These are phyloP conservation scores for Cynanchum wilfordii DNA, from an alignment of 257 asterid genomes.

Conservation along the genomic window DNA sequence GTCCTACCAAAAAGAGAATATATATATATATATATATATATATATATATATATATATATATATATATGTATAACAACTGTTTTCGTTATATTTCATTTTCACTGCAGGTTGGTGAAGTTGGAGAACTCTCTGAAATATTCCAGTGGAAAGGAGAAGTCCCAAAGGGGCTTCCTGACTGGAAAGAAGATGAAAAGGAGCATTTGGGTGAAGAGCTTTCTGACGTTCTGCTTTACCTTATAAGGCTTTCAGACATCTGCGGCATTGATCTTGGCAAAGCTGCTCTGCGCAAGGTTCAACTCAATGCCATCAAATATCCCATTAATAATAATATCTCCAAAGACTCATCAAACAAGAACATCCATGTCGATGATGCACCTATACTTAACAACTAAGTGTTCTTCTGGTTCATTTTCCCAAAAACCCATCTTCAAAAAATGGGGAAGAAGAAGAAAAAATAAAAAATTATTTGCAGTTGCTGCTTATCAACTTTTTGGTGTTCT, in stretches of 20 bases:
- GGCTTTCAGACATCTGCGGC: slow-evolving; percentile 37
- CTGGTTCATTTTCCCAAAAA: not conserved
- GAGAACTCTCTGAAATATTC: slow-evolving; percentile 39
- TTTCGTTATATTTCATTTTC: not conserved
- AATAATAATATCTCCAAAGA: slow-evolving; percentile 5
- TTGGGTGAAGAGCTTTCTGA: slow-evolving; percentile 39
- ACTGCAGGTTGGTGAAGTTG: slow-evolving; percentile 37
- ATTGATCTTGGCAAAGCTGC: slow-evolving; percentile 43
- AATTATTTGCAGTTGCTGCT: not conserved
- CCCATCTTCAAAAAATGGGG: too few species aligned
- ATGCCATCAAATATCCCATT: slow-evolving; percentile 34
- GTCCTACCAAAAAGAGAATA: not conserved
- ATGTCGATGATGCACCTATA: not conserved
- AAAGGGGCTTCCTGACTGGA: slow-evolving; percentile 38
- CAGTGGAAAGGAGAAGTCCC: slow-evolving; percentile 46
- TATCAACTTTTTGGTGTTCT: not conserved
- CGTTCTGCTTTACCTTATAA: slow-evolving; percentile 30
- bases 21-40: too few species aligned
- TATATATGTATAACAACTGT: too few species aligned
- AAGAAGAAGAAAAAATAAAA: too few species aligned
- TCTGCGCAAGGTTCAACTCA: slow-evolving; percentile 33
- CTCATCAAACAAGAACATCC: slow-evolving; percentile 7
- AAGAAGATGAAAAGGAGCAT: slow-evolving; percentile 32
- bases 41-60: too few species aligned
- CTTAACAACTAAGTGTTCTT: not conserved